Evolutionary conservation across 768 basidiomycete genomes (phyloP), one percentile per base, ranked within the genome.

Genomic region (Amanita inopinata): DNA sequence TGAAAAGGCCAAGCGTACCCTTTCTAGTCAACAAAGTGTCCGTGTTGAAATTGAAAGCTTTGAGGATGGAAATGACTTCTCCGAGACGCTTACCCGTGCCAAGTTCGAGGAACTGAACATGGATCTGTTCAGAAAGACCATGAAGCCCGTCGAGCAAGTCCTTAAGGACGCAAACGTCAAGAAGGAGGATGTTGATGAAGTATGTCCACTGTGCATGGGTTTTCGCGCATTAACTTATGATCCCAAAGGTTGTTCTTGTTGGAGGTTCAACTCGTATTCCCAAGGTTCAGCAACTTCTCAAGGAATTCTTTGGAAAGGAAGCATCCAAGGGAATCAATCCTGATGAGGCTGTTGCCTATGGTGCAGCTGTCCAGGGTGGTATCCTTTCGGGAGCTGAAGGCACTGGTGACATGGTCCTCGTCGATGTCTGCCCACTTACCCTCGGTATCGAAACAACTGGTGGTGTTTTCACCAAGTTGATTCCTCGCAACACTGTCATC

Each of bases 381-480:
- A 94, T 99, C 55, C 86, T 99, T 51, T 85, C 92, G 36, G 94
- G 94, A 49, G 91, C 90, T 56, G 83, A 88, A 59, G 85, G 83
- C 49, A 88, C 87, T 43, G 79, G 77, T 48, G 93, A 91, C 51
- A 74, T 97, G 49, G 83, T 97, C 48, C 83, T 99, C 44, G 88
- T 99, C 56, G 94, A 99, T 63, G 90, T 98, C 59, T 85, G 83
- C 69, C 92, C 94, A 19, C 77, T 98, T 30, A 94, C 94, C 22
- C 89, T 97, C 60, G 93, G 94, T 77, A 99, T 98, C 54, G 94
- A 97, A 76, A 97, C 93, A 54, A 94, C 93, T 28, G 92, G 94
- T 56, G 91, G 92, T 61, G 92, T 97, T 54, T 89, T 97, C 74
- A 97, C 92, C 52, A 96, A 94, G 66, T 75, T 99, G 56, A 97